Evolutionary conservation across 2,329 filamentous ascomycete species (phyloP).

Genomic region (Paecilomyces sp.): DNA sequence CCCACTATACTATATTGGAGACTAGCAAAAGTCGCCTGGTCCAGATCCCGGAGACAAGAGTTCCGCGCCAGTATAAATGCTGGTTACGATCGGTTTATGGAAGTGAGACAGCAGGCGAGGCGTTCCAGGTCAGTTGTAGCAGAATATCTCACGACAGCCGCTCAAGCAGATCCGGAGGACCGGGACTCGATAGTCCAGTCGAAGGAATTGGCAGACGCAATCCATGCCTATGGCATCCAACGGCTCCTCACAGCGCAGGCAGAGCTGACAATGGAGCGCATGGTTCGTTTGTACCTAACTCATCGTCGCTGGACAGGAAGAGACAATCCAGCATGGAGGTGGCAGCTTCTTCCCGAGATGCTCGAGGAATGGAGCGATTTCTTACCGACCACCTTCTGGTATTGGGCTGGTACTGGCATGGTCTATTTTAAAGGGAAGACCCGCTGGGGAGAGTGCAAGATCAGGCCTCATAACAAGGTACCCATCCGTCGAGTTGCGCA

Average conservation of each 20-base stretch:
- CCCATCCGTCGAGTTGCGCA: constrained; percentile 13
- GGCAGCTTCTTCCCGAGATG: constrained; percentile 33
- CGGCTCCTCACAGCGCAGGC: constrained; percentile 24
- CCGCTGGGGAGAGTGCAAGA: constrained; percentile 9
- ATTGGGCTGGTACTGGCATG: constrained; percentile 31
- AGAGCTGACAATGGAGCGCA: constrained; percentile 12
- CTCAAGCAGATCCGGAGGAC: neutral
- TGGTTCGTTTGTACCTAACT: constrained; percentile 16
- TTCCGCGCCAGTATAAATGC: constrained; percentile 20
- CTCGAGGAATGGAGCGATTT: constrained; percentile 45
- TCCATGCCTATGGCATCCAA: constrained; percentile 25
- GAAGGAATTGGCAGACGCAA: constrained; percentile 19
- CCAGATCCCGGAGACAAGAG: constrained; percentile 8
- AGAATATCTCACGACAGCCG: constrained; percentile 12
- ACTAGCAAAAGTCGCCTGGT: constrained; percentile 22
- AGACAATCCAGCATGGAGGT: constrained; percentile 21
- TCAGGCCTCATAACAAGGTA: constrained; percentile 10
- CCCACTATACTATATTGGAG: constrained; percentile 48
- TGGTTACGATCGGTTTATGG: constrained; percentile 22
- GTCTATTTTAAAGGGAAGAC: constrained; percentile 29
- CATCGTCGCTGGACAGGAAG: constrained; percentile 12
- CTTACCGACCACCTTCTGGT: constrained; percentile 31
- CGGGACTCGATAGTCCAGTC: constrained; percentile 11
- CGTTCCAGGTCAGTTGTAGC: constrained; percentile 18
- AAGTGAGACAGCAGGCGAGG: constrained; percentile 20